Conservation (phyloP, 75 land plant genomes). For the Larix kaempferi region DNA sequence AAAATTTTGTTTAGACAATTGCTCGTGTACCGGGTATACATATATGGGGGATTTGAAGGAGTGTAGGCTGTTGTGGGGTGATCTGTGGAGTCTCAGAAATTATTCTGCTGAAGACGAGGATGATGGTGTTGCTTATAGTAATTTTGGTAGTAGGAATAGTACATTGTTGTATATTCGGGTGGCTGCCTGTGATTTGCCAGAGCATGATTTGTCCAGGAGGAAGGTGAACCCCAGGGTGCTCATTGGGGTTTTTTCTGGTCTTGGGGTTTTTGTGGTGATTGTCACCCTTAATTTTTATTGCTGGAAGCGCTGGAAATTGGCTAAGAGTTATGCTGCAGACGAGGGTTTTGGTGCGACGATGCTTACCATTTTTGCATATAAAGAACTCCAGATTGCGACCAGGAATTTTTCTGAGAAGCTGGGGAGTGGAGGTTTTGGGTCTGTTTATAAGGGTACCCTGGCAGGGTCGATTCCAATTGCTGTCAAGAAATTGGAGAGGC, state of each 20-base stretch:
- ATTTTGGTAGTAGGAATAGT: background rate
- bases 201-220: background rate
- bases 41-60: slow-evolving; percentile 5
- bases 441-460: slow-evolving; percentile 21
- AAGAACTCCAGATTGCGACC: no score
- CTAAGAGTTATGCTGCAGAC: no score
- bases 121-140: background rate
- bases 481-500: slow-evolving; percentile 31
- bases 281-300: no score
- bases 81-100: slow-evolving; percentile 11
- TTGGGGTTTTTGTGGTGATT: no score
- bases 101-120: background rate
- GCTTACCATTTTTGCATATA: no score
- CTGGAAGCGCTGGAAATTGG: no score
- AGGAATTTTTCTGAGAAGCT: no score
- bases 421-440: no score
- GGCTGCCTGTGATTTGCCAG: background rate
- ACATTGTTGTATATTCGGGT: slow-evolving; percentile 2
- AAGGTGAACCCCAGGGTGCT: background rate
- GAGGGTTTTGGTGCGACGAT: no score
- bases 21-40: slow-evolving; percentile 39
- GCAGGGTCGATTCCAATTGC: slow-evolving; percentile 22
- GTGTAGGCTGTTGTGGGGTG: slow-evolving; percentile 8
- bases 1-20: slow-evolving; percentile 25
- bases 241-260: no score